phyloP scores from a whole-genome alignment of 1,284 basidiomycete species.

The Lentinus polychrous region DNA sequence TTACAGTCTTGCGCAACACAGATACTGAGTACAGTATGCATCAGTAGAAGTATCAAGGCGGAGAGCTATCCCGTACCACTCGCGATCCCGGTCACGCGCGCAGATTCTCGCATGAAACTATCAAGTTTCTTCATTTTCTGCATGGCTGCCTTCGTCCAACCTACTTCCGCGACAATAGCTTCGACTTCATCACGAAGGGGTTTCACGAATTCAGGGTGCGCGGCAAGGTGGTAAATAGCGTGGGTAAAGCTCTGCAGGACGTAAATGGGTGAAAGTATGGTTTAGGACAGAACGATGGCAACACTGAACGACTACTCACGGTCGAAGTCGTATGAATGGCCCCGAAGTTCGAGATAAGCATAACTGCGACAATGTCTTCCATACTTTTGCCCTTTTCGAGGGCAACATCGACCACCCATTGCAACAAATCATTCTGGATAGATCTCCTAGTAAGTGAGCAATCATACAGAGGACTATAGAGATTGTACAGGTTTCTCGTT shows the following conservation, averaged over 20 bases:
- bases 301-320: conserved; percentile 1
- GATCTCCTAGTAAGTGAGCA: not conserved
- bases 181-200: conserved; percentile 7
- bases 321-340: conserved; percentile 4
- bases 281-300: not conserved
- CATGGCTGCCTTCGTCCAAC: conserved; percentile 38
- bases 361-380: not conserved
- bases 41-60: not conserved
- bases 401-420: conserved; percentile 4
- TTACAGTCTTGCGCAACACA: conserved; percentile 20
- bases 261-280: not conserved
- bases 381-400: conserved; percentile 7
- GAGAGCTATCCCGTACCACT: conserved; percentile 10
- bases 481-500: conserved; percentile 24
- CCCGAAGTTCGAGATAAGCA: conserved; percentile 2
- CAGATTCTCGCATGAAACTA: conserved; percentile 43
- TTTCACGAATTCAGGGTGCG: not conserved
- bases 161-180: conserved; percentile 26
- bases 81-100: conserved; percentile 27
- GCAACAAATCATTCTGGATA: conserved; percentile 14
- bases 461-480: not conserved
- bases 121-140: conserved; percentile 39
- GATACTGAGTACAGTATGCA: conserved; percentile 1
- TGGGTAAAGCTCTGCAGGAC: conserved; percentile 6
- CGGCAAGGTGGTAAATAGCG: conserved; percentile 5